A percentile compares a stretch with the other conserved stretches of the same genome.
These are phyloP conservation scores for Leucoagaricus sp. DNA, from an alignment of 1,284 basidiomycete species.

Conservation along the genomic window DNA sequence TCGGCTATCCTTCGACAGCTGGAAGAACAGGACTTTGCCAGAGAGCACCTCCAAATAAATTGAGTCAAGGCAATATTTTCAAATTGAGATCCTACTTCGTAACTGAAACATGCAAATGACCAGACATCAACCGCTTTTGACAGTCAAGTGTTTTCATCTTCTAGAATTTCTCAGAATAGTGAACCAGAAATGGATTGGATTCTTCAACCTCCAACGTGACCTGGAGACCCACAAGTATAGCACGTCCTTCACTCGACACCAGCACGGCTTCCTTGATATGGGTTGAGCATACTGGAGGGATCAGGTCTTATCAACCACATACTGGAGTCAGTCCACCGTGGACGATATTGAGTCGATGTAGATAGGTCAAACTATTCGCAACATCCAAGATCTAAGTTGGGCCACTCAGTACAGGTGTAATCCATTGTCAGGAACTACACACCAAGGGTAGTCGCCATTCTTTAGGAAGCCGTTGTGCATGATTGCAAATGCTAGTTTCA, in stretches of 20 bases:
- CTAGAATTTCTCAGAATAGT: background rate
- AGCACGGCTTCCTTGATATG: background rate
- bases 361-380: background rate
- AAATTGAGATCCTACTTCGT: background rate
- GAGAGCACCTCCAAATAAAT: background rate
- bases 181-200: background rate
- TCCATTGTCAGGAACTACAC: background rate
- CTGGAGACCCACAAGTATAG: background rate
- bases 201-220: too few relatives aligned
- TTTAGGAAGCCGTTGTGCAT: background rate
- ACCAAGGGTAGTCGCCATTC: background rate
- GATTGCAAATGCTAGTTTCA: background rate
- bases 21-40: background rate
- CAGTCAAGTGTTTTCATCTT: background rate
- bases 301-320: too few relatives aligned
- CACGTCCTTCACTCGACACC: background rate
- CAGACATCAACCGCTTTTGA: background rate
- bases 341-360: background rate
- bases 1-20: background rate
- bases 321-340: background rate
- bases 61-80: background rate
- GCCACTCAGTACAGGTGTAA: background rate
- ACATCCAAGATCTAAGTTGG: background rate
- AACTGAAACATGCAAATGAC: background rate
- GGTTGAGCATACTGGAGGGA: background rate